Evolutionary conservation across 768 basidiomycete species (phyloP), one percentile per base, ranked within the genome.

Genomic region (Tricholoma sp.): DNA sequence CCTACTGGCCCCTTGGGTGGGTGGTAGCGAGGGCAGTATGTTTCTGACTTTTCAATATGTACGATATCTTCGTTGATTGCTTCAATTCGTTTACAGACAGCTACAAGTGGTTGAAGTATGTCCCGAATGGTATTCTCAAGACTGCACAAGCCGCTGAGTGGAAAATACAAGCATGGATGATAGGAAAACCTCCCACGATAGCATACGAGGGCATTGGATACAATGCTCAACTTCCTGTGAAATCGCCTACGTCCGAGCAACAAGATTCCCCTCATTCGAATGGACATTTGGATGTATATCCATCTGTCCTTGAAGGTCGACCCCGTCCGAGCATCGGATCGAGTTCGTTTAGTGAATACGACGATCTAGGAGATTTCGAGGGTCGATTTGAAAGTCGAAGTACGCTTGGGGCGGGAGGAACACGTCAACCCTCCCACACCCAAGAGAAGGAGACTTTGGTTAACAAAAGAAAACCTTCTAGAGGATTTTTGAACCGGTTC

Each of bases 101-200:
- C 13, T 98, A 97, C 74, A 94, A 89, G 66, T 98, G 94, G 94
- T 80, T 99, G 52, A 96, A 94, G 71, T 98, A 94, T 67, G 90
- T 99, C 6, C 96, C 96, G 0, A 91, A 90, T 58, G 86, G 90
- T 29, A 83, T 99, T 37, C 77, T 99, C 60, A 94, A 91, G 75
- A 94, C 94, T 0, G 96, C 94, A 0, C 94, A 96, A 69, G 91
- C 94, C 4, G 96, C 96, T 0, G 96, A 99, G 66, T 98, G 94
- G 94, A 93, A 89, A 70, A 77, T 98, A 45, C 94, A 97, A 66
- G 90, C 91, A 0, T 98, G 95, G 91, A 91, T 92, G 86, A 82
- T 99, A 31, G 97, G 96, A 60, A 98, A 98, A 65, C 91, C 93
- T 15, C 95, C 94, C 9, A 85, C 87, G 1, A 77, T 93, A 41